Evolutionary conservation across 2,329 filamentous ascomycete species (phyloP), one percentile per base, ranked within the genome.

Genomic region (Monosporascus ibericus): DNA sequence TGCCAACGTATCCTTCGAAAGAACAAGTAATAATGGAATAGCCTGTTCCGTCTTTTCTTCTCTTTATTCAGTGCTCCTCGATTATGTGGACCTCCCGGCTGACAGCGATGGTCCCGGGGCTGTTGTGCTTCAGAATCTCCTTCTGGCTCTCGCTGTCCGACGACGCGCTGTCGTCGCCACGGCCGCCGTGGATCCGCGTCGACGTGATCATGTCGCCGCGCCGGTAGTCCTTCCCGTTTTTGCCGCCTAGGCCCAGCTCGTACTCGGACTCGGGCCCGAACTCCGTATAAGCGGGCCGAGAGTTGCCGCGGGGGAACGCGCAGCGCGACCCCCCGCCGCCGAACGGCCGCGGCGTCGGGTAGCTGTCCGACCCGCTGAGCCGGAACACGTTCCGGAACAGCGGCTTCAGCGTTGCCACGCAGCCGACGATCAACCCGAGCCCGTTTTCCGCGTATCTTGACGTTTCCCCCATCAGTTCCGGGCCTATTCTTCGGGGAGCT

Each of bases 401-500:
- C 6, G 58, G 58, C 17, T 53, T 52, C 38, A 60, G 52, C 9
- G 56, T 59, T 15, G 58, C 50, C 6, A 60, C 6, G 34, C 55
- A 55, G 14, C 58, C 58, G 37, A 55, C 55, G 15, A 56, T 47
- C 39, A 59, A 22, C 8, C 58, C 58, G 6, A 59, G 49, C 20
- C 58, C 58, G 34, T 58, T 58, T 44, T 60, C 58, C 15, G 56
- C 55, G 39, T 60, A 60, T 39, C 52, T 51, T 34, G 22, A 20
- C 4, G 27, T 11, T 36, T 30, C 5, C 7, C 8, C 18, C 18
- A n/a, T 34, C n/a, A 47, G 44, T 15, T 17, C 22, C 11, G 27
- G 11, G 27, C 30, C 30, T 36, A 11, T 6, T 39, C n/a, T 39
- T 39, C 25, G 9, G 25, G 17, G 9, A 9, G 17, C 20, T 25